phyloP scores from a whole-genome alignment of 2,329 filamentous ascomycete species.

The Orbilia javanica region DNA sequence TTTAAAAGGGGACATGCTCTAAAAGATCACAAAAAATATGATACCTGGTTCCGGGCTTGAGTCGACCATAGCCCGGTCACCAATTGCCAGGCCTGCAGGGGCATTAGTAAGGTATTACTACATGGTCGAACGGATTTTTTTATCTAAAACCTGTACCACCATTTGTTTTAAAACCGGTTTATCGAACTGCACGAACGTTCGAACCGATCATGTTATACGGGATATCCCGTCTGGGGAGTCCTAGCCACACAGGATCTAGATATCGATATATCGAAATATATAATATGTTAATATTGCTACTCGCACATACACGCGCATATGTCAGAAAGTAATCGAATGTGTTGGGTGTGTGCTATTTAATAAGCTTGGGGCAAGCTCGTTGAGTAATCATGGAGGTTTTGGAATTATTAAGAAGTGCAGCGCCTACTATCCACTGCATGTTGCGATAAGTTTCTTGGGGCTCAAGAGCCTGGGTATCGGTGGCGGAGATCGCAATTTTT shows the following conservation, averaged over 20 bases:
- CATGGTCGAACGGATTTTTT: too few relatives aligned
- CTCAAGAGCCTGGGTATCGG: neutral
- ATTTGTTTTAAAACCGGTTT: neutral
- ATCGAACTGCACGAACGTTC: neutral
- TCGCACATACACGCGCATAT: neutral
- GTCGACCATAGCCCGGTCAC: too few relatives aligned
- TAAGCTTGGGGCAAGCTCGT: neutral
- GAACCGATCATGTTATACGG: constrained; percentile 1
- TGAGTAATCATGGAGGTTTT: constrained; percentile 6
- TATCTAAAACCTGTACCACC: neutral
- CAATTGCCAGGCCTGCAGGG: too few relatives aligned
- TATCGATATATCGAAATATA: neutral
- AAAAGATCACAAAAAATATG: neutral
- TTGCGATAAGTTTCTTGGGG: neutral
- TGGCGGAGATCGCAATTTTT: constrained; percentile 24
- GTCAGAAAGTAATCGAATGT: neutral
- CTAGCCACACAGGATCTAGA: neutral
- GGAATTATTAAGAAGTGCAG: neutral
- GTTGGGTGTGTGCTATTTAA: constrained; percentile 18
- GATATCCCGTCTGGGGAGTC: neutral
- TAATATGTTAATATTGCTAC: neutral
- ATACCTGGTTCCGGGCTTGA: neutral
- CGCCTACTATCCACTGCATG: neutral
- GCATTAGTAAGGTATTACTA: neutral
- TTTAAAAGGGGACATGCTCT: neutral